Conservation (phyloP, 805 yeast genomes). For the Hanseniaspora valbyensis region DNA sequence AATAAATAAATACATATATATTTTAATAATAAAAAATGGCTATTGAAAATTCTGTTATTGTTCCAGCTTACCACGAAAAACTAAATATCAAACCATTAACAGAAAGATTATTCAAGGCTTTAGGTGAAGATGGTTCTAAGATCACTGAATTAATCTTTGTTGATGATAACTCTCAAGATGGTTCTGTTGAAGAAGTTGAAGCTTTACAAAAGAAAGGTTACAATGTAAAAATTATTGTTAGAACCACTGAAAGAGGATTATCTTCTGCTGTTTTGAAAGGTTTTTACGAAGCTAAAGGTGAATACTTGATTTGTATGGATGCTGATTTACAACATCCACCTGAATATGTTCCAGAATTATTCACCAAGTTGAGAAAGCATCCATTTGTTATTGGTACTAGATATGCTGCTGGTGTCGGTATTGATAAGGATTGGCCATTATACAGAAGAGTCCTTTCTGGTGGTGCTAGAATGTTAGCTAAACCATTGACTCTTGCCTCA, state of each 20-base stretch:
- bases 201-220: slow-evolving; percentile 35
- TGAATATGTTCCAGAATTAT: slow-evolving; percentile 38
- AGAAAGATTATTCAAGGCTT: slow-evolving; percentile 38
- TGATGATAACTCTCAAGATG: slow-evolving; percentile 42
- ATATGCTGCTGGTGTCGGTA: slow-evolving; percentile 45
- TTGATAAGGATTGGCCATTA: slow-evolving; percentile 44
- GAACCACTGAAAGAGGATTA: slow-evolving; percentile 41
- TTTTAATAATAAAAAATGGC: no score
- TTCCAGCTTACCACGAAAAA: slow-evolving; percentile 43
- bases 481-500: slow-evolving; percentile 40
- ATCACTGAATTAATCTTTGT: slow-evolving; percentile 40
- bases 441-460: slow-evolving; percentile 40
- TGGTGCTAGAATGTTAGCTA: slow-evolving; percentile 40
- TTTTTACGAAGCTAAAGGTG: slow-evolving; percentile 38
- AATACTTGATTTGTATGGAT: slow-evolving; percentile 41
- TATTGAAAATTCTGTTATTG: slow-evolving; percentile 35
- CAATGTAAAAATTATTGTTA: slow-evolving; percentile 39
- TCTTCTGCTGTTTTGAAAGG: slow-evolving; percentile 42
- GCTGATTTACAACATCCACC: slow-evolving; percentile 48
- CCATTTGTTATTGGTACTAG: slow-evolving; percentile 42
- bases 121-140: slow-evolving; percentile 34
- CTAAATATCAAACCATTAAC: slow-evolving; percentile 41
- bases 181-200: slow-evolving; percentile 43
- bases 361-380: slow-evolving; percentile 32
- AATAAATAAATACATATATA: no score